Evolutionary conservation across 208 protist species (phyloP).

Genomic region (Herpetomonas tarakana): DNA sequence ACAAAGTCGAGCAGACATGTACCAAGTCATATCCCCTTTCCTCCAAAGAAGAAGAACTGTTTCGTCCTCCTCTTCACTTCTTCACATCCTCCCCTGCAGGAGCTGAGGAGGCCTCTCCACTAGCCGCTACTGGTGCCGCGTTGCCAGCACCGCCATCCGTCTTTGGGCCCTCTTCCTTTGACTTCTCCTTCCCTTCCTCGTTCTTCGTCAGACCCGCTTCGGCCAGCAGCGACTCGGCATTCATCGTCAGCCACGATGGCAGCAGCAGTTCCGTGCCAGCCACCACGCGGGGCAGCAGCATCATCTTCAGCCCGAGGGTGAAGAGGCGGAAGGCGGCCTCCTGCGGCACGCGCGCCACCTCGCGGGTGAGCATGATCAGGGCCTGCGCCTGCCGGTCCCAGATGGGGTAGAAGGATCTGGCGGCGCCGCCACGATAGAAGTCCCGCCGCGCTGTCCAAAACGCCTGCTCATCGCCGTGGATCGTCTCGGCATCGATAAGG

Average conservation of each 20-base stretch:
- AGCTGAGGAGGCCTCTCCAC: background rate
- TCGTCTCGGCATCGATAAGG: constrained; percentile 70
- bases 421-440: constrained; percentile 52
- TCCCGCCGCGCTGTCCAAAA: constrained; percentile 71
- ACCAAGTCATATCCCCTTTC: too few species aligned
- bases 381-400: constrained; percentile 83
- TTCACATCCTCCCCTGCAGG: background rate
- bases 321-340: constrained; percentile 86
- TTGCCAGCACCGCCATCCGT: background rate
- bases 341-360: constrained; percentile 71
- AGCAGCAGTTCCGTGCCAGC: constrained; percentile 49
- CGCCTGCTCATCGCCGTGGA: constrained; percentile 80
- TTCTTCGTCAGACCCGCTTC: constrained; percentile 19
- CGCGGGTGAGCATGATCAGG: constrained; percentile 66
- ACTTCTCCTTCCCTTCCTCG: constrained; percentile 11
- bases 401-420: constrained; percentile 41
- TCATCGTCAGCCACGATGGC: constrained; percentile 58
- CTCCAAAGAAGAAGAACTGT: too few species aligned
- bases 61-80: constrained; percentile 2
- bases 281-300: constrained; percentile 64
- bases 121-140: background rate
- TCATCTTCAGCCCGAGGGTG: constrained; percentile 63
- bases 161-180: background rate
- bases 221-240: constrained; percentile 46
- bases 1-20: too few species aligned